These are phyloP conservation scores for Triglochin maritima DNA, from an alignment of 106 monocot genomes.

Conservation along the genomic window DNA sequence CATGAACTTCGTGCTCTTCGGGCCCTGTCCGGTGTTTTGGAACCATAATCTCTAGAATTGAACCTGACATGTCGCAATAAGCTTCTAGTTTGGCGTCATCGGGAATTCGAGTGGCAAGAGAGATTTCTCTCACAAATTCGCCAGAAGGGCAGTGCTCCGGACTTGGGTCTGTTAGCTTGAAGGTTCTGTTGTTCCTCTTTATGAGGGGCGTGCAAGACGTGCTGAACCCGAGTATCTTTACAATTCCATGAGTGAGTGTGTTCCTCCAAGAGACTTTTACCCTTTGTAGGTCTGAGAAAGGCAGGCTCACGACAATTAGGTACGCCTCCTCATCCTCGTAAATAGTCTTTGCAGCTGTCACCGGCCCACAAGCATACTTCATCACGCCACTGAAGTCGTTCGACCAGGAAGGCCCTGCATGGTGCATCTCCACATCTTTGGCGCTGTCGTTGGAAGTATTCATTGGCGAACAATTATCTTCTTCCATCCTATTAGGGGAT, in stretches of 20 bases:
- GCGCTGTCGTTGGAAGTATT: not conserved
- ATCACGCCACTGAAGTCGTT: constrained; percentile 29
- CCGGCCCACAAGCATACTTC: constrained; percentile 23
- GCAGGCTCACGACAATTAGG: constrained; percentile 26
- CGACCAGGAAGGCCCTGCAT: constrained; percentile 16
- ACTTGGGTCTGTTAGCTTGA: constrained; percentile 21
- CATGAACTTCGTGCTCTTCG: constrained; percentile 28
- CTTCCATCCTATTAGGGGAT: constrained; percentile 12
- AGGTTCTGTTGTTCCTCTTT: constrained; percentile 25
- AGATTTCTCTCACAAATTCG: constrained; percentile 25
- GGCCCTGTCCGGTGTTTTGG: constrained; percentile 25
- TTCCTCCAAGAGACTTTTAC: constrained; percentile 30
- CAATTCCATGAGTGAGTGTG: constrained; percentile 24
- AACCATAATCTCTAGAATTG: constrained; percentile 24
- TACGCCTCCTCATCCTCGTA: constrained; percentile 29
- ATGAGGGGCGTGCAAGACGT: constrained; percentile 23
- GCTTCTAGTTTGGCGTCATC: constrained; percentile 29
- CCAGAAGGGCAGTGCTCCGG: constrained; percentile 29
- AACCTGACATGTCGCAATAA: constrained; percentile 17
- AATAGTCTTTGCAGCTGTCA: constrained; percentile 28
- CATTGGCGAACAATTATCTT: constrained; percentile 12
- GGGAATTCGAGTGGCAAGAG: constrained; percentile 23
- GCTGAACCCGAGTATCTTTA: constrained; percentile 26
- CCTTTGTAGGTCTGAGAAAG: constrained; percentile 19
- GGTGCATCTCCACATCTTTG: constrained; percentile 14